Evolutionary conservation across 768 basidiomycete genomes (phyloP).

Genomic region (Chiua virens): DNA sequence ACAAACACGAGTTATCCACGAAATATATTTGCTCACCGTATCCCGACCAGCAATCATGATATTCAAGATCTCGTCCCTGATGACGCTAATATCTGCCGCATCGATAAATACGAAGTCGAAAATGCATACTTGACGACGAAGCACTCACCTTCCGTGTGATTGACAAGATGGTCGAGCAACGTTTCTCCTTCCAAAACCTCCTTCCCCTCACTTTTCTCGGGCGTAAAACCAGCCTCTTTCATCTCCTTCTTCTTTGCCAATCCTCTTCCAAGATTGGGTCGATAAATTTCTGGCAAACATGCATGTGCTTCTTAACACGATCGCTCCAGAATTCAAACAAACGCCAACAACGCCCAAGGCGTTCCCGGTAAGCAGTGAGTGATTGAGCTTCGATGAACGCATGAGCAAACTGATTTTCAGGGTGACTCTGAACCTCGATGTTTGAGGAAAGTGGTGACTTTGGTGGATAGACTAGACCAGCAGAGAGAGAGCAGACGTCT

Average conservation of each 20-base stretch:
- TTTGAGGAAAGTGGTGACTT: conserved; percentile 12
- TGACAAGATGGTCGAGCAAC: conserved; percentile 30
- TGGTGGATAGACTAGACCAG: conserved; percentile 48
- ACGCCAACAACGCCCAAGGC: conserved; percentile 50
- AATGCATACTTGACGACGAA: background rate
- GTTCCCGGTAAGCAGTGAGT: conserved; percentile 37
- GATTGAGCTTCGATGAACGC: conserved; percentile 54
- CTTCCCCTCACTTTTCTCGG: conserved; percentile 1
- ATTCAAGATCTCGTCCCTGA: conserved; percentile 38
- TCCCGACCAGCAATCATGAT: conserved; percentile 39
- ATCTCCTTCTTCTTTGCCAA: conserved; percentile 37
- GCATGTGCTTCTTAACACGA: conserved; percentile 43
- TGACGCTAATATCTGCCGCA: conserved; percentile 27
- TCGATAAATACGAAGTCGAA: background rate
- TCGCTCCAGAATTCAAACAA: conserved; percentile 54
- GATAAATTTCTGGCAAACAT: conserved; percentile 49
- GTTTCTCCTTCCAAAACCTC: conserved; percentile 25
- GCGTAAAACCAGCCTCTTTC: conserved; percentile 21
- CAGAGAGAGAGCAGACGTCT: conserved; percentile 46
- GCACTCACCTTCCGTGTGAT: conserved; percentile 26
- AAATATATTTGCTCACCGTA: conserved; percentile 21
- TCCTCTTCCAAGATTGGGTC: conserved; percentile 51
- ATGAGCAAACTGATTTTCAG: conserved; percentile 41
- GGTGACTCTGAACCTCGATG: conserved; percentile 24
- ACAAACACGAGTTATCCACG: background rate